Evolutionary conservation across 23 red algal species (phyloP).

Genomic region (Gracilaria gracilis): DNA sequence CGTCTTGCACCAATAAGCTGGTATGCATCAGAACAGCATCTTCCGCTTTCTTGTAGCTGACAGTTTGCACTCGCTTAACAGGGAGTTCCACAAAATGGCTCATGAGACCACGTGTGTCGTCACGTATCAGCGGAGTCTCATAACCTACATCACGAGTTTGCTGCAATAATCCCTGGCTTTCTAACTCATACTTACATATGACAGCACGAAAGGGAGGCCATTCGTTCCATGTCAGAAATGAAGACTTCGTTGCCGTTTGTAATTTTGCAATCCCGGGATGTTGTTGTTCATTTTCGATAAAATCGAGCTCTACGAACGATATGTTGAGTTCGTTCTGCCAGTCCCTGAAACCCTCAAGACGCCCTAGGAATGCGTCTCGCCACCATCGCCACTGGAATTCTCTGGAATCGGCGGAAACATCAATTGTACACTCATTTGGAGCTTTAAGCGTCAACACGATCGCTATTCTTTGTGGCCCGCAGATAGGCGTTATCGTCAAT

Average conservation of each 20-base stretch:
- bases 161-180: constrained; percentile 24
- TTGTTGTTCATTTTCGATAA: not conserved
- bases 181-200: constrained; percentile 29
- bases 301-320: not conserved
- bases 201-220: constrained; percentile 37
- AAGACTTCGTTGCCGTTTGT: constrained; percentile 19
- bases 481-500: not conserved
- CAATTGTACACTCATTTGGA: constrained; percentile 1
- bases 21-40: constrained; percentile 43
- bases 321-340: constrained; percentile 4
- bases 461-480: constrained; percentile 9
- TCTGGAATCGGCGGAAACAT: not conserved
- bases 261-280: not conserved
- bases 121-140: constrained; percentile 9
- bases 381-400: constrained; percentile 27
- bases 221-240: constrained; percentile 16
- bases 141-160: not conserved
- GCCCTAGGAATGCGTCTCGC: constrained; percentile 25
- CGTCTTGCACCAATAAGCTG: constrained; percentile 22
- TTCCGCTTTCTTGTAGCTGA: constrained; percentile 20
- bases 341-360: constrained; percentile 17
- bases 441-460: not conserved
- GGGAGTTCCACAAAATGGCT: constrained; percentile 11
- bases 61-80: not conserved
- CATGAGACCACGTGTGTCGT: not conserved